These are phyloP conservation scores for Trametes villosa DNA, from an alignment of 768 basidiomycete genomes.

Conservation along the genomic window DNA sequence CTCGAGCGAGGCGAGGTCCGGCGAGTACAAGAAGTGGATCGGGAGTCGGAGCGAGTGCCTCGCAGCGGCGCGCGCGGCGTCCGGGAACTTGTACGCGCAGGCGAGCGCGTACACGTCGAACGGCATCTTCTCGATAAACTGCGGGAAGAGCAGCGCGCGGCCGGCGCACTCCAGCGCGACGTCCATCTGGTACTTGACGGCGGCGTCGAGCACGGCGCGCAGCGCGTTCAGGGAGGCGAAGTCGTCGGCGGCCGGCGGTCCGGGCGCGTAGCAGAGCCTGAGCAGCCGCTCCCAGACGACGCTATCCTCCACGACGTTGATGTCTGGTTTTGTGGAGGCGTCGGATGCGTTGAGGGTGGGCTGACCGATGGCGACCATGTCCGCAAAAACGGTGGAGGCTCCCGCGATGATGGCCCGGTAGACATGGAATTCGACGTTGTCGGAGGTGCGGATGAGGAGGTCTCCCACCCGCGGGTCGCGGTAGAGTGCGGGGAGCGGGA, in stretches of 20 bases:
- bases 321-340: not conserved
- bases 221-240: not conserved
- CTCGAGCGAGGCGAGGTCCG: not conserved
- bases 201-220: slow-evolving; percentile 14
- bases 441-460: slow-evolving; percentile 23
- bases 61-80: not conserved
- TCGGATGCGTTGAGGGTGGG: not conserved
- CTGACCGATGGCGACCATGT: slow-evolving; percentile 20
- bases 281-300: slow-evolving; percentile 25
- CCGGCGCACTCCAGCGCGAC: not conserved
- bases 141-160: not conserved
- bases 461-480: slow-evolving; percentile 4
- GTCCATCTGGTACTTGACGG: slow-evolving; percentile 26
- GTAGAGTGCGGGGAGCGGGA: not conserved
- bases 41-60: not conserved
- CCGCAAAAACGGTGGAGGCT: slow-evolving; percentile 18
- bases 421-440: slow-evolving; percentile 21
- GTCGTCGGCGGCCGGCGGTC: slow-evolving; percentile 17
- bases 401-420: slow-evolving; percentile 6
- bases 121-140: not conserved
- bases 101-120: slow-evolving; percentile 7
- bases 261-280: slow-evolving; percentile 25
- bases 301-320: slow-evolving; percentile 21
- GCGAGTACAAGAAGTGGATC: no score
- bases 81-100: not conserved